Evolutionary conservation across 495 filamentous ascomycete genomes (phyloP).

Genomic region (Aspergillus panamensis): DNA sequence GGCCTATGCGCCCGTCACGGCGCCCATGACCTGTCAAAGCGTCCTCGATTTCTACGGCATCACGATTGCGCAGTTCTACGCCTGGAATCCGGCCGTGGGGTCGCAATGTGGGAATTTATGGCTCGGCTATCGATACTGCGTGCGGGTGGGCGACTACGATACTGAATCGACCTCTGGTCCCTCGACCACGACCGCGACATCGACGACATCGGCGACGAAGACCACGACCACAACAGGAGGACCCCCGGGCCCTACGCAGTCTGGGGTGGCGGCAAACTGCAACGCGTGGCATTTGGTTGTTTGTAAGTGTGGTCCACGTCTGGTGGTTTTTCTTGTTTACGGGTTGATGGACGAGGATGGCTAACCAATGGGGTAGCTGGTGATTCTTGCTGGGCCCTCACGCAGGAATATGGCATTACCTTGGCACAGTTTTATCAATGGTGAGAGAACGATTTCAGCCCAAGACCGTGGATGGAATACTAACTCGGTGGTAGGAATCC

Average conservation of each 20-base stretch:
- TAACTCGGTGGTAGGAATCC: conserved; percentile 6
- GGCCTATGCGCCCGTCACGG: not conserved
- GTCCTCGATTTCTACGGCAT: not conserved
- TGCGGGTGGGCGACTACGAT: not conserved
- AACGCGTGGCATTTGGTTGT: conserved; percentile 19
- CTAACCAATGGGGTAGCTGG: not conserved
- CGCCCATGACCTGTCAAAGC: not conserved
- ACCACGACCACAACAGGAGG: conserved; percentile 8
- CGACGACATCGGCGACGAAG: not conserved
- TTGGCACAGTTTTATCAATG: conserved; percentile 26
- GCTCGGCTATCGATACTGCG: not conserved
- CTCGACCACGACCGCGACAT: not conserved
- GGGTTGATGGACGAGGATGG: not conserved
- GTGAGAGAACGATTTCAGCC: not conserved
- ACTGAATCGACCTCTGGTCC: not conserved
- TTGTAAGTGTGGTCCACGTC: not conserved
- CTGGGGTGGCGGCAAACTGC: conserved; percentile 18
- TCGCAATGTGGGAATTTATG: not conserved
- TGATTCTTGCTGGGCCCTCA: conserved; percentile 6
- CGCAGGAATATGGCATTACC: conserved; percentile 21
- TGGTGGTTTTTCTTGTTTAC: not conserved
- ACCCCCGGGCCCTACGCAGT: conserved; percentile 19
- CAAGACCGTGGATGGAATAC: not conserved
- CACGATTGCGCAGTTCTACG: not conserved
- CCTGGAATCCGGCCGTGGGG: not conserved